phyloP scores from a whole-genome alignment of 2,329 filamentous ascomycete genomes.

The Onygena corvina region DNA sequence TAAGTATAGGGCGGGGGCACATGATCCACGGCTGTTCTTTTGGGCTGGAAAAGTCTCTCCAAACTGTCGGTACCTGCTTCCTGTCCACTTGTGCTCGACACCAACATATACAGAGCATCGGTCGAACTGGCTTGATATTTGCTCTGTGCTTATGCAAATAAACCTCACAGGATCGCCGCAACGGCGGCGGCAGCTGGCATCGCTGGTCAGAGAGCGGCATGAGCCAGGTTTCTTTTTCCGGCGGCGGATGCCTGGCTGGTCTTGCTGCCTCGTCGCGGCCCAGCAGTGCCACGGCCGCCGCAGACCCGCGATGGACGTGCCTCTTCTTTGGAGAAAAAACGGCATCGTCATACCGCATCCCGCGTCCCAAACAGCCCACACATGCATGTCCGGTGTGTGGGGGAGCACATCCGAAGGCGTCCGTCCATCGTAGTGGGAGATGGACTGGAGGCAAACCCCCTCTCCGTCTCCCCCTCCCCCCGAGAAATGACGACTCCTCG shows the following conservation, averaged over 20 bases:
- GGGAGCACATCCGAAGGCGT: neutral
- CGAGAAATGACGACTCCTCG: neutral
- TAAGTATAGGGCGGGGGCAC: neutral
- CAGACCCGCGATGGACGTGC: neutral
- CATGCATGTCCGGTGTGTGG: slow-evolving; percentile 2
- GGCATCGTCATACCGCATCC: neutral
- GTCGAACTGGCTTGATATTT: too few species aligned
- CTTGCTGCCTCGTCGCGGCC: neutral
- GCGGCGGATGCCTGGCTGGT: neutral
- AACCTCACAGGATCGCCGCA: too few species aligned
- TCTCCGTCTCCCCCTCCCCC: neutral
- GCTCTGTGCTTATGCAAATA: too few species aligned
- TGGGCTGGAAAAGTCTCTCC: slow-evolving; percentile 13
- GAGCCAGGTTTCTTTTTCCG: too few species aligned
- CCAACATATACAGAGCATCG: too few species aligned
- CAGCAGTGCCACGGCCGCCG: neutral
- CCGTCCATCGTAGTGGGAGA: neutral
- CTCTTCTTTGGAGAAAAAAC: neutral
- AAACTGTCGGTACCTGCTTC: slow-evolving; percentile 14
- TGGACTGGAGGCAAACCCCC: neutral
- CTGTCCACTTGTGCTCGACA: neutral
- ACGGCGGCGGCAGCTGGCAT: too few species aligned
- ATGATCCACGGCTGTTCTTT: slow-evolving; percentile 8
- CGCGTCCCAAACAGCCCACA: neutral
- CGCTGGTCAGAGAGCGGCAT: too few species aligned